Evolutionary conservation across 441 rosid genomes (phyloP).

Genomic region (Populus hybrid): DNA sequence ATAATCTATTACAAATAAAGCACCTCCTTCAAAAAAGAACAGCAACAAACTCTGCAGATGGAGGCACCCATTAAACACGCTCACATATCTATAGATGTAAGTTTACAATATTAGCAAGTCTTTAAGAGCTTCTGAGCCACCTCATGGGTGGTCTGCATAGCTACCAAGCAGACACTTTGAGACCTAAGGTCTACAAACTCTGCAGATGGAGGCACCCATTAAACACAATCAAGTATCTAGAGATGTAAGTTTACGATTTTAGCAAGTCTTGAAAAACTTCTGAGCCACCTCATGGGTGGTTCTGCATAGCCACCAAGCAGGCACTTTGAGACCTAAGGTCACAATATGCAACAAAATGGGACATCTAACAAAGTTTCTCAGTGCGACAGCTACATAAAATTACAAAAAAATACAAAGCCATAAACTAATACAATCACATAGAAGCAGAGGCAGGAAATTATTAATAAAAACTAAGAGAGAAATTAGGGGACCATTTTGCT

Average conservation of each 20-base stretch:
- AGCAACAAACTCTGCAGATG: not conserved
- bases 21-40: not conserved
- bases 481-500: not conserved
- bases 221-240: not conserved
- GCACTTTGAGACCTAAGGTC: not conserved
- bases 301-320: not conserved
- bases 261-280: not conserved
- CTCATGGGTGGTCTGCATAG: not conserved
- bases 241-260: not conserved
- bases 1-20: not conserved
- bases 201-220: slow-evolving; percentile 1
- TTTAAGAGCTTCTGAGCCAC: slow-evolving; percentile 6
- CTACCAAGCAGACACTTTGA: not conserved
- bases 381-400: not conserved
- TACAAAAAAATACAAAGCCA: not conserved
- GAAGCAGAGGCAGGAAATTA: not conserved
- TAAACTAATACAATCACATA: not conserved
- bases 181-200: not conserved
- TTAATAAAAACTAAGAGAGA: not conserved
- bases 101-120: not conserved
- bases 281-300: not conserved
- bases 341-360: not conserved
- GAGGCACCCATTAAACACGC: slow-evolving; percentile 1
- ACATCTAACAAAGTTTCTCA: not conserved
- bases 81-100: not conserved